Percentiles rank a stretch among this genome's conserved stretches.
These are phyloP conservation scores for Borealophlyctis nickersoniae DNA, from an alignment of 192 early-diverging fungal species.

Conservation along the genomic window DNA sequence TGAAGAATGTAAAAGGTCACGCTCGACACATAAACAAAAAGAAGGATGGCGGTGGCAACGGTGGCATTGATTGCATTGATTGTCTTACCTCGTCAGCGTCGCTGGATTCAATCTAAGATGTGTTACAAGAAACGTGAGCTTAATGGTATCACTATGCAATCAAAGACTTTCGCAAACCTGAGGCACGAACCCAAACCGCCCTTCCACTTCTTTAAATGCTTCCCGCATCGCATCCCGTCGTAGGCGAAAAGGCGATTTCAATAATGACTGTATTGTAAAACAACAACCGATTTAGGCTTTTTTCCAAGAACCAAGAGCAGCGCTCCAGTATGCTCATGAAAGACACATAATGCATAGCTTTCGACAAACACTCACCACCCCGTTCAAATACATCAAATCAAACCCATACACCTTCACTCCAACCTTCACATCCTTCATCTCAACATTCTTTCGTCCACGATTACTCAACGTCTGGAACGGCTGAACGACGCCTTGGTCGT, in stretches of 20 bases:
- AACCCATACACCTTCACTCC: conserved; percentile 11
- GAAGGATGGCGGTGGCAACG: too few species aligned
- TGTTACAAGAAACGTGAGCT: background rate
- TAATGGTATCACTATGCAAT: too few species aligned
- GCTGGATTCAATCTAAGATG: conserved; percentile 4
- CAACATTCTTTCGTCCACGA: conserved; percentile 17
- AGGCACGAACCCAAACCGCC: conserved; percentile 19
- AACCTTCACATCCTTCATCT: conserved; percentile 4
- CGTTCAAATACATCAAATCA: conserved; percentile 27
- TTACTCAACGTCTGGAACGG: conserved; percentile 22
- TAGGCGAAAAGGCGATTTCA: conserved; percentile 11
- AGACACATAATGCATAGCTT: background rate
- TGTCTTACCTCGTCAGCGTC: conserved; percentile 16
- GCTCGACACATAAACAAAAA: too few species aligned
- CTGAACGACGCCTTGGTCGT: conserved; percentile 9
- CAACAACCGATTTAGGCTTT: too few species aligned
- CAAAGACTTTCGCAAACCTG: conserved; percentile 7
- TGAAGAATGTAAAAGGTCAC: background rate
- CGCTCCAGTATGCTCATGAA: background rate
- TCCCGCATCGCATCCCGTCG: conserved; percentile 9
- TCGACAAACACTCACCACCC: background rate
- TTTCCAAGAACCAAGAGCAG: too few species aligned
- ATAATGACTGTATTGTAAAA: conserved; percentile 7
- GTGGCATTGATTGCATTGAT: too few species aligned
- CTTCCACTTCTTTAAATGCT: conserved; percentile 10